Evolutionary conservation across 352 stramenopile genomes (phyloP).

Genomic region (Phytophthora citricola): DNA sequence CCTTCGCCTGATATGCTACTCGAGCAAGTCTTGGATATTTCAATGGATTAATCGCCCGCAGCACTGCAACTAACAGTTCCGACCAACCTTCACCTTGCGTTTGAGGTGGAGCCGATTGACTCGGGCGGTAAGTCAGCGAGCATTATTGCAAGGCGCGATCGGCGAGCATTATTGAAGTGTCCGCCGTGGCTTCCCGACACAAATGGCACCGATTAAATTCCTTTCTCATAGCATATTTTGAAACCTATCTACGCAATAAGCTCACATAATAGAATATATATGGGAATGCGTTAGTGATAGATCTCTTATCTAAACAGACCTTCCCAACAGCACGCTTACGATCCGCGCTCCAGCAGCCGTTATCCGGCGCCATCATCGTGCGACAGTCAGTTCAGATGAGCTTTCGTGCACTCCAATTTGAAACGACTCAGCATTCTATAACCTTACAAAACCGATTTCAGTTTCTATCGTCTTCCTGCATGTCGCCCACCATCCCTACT

Average conservation of each 20-base stretch:
- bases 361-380: constrained; percentile 9
- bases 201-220: no score
- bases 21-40: background rate
- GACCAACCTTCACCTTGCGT: background rate
- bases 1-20: background rate
- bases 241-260: no score
- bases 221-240: background rate
- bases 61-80: no score
- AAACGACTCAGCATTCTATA: background rate
- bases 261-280: no score
- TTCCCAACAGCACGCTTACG: background rate
- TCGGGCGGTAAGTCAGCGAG: no score
- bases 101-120: background rate
- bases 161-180: no score
- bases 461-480: background rate
- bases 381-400: constrained; percentile 7
- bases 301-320: background rate
- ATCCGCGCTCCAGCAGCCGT: background rate
- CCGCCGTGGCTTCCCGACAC: no score
- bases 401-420: background rate
- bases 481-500: background rate
- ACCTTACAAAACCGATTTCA: background rate
- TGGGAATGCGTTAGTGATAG: background rate
- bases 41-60: no score
- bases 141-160: no score